Conservation (phyloP, 441 rosid species). For the Gossypium davidsonii region DNA sequence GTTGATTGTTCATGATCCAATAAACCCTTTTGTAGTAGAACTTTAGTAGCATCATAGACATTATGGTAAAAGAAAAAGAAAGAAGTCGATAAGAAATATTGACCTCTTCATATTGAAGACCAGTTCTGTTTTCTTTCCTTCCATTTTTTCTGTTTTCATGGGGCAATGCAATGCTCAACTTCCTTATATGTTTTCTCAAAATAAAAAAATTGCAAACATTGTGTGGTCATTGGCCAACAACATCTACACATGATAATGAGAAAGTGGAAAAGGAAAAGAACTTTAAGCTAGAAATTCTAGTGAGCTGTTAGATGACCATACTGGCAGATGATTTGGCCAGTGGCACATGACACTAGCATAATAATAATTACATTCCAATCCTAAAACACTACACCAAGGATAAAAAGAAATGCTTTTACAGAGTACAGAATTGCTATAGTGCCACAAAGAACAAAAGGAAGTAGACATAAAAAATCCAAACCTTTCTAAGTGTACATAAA, state of each 20-base stretch:
- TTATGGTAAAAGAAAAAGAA: background rate
- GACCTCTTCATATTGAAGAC: background rate
- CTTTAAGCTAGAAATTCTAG: background rate
- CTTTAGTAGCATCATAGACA: background rate
- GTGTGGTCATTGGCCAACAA: no score
- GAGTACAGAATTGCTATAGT: background rate
- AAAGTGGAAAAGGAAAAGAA: background rate
- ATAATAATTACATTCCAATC: background rate
- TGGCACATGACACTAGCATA: background rate
- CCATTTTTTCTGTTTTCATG: background rate
- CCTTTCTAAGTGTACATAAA: slow-evolving; percentile 45
- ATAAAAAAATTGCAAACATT: no score
- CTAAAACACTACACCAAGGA: background rate
- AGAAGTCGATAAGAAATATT: background rate
- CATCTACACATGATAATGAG: no score
- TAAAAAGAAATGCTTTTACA: background rate
- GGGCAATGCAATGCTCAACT: background rate
- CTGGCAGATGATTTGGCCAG: background rate
- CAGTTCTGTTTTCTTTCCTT: background rate
- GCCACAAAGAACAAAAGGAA: background rate
- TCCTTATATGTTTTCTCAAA: no score
- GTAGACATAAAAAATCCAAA: slow-evolving; percentile 18
- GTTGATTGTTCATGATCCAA: slow-evolving; percentile 3
- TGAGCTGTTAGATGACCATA: background rate
- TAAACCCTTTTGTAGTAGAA: background rate